A percentile compares a stretch with the other conserved stretches of the same genome.
These are phyloP conservation scores for Pyricularia grisea DNA, from an alignment of 2,329 filamentous ascomycete genomes.

Conservation along the genomic window DNA sequence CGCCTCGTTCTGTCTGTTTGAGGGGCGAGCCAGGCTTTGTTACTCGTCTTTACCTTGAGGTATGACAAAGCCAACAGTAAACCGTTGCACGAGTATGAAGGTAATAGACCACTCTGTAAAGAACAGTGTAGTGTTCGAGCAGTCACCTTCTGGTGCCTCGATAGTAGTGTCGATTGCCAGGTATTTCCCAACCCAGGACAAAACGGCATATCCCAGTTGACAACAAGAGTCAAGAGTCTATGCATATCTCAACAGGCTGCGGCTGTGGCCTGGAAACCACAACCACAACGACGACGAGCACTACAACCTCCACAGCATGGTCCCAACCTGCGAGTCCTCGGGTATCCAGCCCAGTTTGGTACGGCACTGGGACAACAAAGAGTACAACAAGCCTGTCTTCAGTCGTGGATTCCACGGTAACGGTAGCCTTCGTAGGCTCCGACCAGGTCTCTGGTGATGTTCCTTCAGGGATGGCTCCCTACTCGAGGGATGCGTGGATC, in stretches of 20 bases:
- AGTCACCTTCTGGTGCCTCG: not conserved
- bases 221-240: not conserved
- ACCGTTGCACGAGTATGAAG: not conserved
- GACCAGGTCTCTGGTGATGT: not conserved
- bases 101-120: not conserved
- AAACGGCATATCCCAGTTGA: not conserved
- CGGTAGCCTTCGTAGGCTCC: not conserved
- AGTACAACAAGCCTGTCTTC: not conserved
- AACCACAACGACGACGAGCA: not conserved
- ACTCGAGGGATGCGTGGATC: not conserved
- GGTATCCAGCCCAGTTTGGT: not conserved
- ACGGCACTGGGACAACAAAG: not conserved
- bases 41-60: not conserved
- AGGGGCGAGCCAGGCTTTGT: not conserved
- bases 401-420: not conserved
- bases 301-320: not conserved
- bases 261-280: not conserved
- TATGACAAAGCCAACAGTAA: not conserved
- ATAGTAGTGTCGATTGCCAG: not conserved
- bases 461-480: not conserved
- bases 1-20: not conserved
- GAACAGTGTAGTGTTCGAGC: not conserved
- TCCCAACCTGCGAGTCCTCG: not conserved
- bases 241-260: not conserved
- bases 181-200: not conserved